A percentile compares a stretch with the other conserved stretches of the same genome.
These are phyloP conservation scores for Colletotrichum melonis DNA, from an alignment of 2,329 filamentous ascomycete genomes.

Conservation along the genomic window DNA sequence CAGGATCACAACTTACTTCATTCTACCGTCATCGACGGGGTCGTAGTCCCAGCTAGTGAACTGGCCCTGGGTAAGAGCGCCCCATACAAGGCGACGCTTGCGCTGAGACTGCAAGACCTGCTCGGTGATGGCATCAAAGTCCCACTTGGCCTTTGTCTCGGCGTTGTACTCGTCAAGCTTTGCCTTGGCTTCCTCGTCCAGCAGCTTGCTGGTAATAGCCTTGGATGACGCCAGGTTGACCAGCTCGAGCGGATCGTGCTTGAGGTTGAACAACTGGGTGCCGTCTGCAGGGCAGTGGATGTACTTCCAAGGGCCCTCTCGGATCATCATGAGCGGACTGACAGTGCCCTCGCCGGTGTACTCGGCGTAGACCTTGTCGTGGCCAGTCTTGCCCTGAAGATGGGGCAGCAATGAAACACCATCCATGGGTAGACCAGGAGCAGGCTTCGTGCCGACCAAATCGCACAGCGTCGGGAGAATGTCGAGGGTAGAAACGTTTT, in stretches of 20 bases:
- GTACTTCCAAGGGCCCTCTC: slow-evolving; percentile 90
- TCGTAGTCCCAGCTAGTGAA: slow-evolving; percentile 90
- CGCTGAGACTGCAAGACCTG: slow-evolving; percentile 83
- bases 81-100: slow-evolving; percentile 81
- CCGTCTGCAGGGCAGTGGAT: slow-evolving; percentile 86
- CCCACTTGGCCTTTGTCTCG: slow-evolving; percentile 82
- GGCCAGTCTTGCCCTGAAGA: slow-evolving; percentile 72
- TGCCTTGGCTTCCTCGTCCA: slow-evolving; percentile 56
- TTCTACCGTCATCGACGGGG: slow-evolving; percentile 75
- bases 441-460: slow-evolving; percentile 77
- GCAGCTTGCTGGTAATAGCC: slow-evolving; percentile 47
- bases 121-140: slow-evolving; percentile 81
- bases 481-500: slow-evolving; percentile 93
- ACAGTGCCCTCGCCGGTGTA: slow-evolving; percentile 95
- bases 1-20: slow-evolving; percentile 62
- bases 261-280: slow-evolving; percentile 85
- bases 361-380: slow-evolving; percentile 92
- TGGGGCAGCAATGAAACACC: slow-evolving; percentile 86
- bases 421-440: slow-evolving; percentile 83
- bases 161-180: slow-evolving; percentile 75
- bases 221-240: slow-evolving; percentile 71
- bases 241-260: slow-evolving; percentile 80
- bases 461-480: slow-evolving; percentile 90
- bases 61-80: slow-evolving; percentile 78
- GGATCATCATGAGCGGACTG: slow-evolving; percentile 93